Conservation (phyloP, 1,284 basidiomycete species). For the Trichosporon sp. region DNA sequence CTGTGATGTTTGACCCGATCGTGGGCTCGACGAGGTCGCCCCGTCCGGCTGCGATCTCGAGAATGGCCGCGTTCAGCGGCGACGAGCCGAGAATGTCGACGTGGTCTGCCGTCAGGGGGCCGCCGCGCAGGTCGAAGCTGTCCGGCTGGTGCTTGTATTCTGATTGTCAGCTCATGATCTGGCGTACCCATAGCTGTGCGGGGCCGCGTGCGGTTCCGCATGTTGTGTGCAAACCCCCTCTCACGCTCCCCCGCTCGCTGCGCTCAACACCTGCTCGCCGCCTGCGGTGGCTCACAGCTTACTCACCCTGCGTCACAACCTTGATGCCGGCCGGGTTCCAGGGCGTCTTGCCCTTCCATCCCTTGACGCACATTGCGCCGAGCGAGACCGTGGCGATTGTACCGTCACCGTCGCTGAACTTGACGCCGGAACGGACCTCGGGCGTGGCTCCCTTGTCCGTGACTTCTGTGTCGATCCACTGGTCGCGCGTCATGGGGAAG, state of each 20-base stretch:
- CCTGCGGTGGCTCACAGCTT: constrained; percentile 47
- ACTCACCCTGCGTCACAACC: constrained; percentile 76
- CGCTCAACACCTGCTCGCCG: not conserved
- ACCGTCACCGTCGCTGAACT: constrained; percentile 92
- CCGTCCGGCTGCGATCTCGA: constrained; percentile 65
- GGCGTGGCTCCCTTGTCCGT: constrained; percentile 67
- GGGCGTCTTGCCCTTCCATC: constrained; percentile 78
- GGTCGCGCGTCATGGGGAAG: constrained; percentile 65
- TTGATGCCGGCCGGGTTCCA: constrained; percentile 94
- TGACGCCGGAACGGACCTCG: constrained; percentile 77
- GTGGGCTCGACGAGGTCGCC: constrained; percentile 62
- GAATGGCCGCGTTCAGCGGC: constrained; percentile 83
- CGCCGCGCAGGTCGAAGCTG: constrained; percentile 75
- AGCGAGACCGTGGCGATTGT: constrained; percentile 88
- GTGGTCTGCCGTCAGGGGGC: constrained; percentile 84
- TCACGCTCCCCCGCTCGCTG: no score
- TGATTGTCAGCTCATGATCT: constrained; percentile 44
- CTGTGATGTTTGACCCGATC: constrained; percentile 76
- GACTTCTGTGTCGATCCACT: constrained; percentile 82
- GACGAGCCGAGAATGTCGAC: constrained; percentile 91
- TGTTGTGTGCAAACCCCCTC: no score
- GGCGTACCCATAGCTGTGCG: no score
- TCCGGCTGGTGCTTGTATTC: constrained; percentile 81
- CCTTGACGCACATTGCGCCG: constrained; percentile 93
- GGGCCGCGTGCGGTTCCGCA: no score